phyloP scores from a whole-genome alignment of 2,329 filamentous ascomycete genomes.

The Fusarium temperatum region DNA sequence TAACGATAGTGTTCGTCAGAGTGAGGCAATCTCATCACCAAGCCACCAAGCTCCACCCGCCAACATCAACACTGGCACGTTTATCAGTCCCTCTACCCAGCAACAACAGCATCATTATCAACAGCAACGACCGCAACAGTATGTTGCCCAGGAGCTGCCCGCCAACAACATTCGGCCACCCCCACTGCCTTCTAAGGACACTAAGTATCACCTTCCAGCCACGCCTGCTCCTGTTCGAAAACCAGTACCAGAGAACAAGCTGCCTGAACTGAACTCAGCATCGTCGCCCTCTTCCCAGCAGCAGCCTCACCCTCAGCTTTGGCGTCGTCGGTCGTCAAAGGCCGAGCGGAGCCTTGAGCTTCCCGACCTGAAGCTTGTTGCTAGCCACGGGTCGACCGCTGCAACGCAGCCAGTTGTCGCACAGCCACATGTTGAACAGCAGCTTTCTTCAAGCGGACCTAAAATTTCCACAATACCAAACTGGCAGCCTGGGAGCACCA shows the following conservation, averaged over 20 bases:
- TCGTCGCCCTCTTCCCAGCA: conserved; percentile 39
- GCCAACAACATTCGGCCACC: conserved; percentile 24
- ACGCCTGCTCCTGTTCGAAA: conserved; percentile 29
- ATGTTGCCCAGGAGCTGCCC: conserved; percentile 32
- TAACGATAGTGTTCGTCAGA: conserved; percentile 31
- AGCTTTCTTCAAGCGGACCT: conserved; percentile 24
- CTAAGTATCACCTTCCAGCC: conserved; percentile 34
- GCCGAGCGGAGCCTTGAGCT: conserved; percentile 58
- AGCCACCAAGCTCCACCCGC: conserved; percentile 39
- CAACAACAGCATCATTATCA: conserved; percentile 29
- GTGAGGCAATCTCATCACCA: conserved; percentile 36
- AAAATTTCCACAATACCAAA: conserved; percentile 28
- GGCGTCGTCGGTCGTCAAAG: conserved; percentile 62
- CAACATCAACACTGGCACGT: conserved; percentile 32
- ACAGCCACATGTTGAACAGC: conserved; percentile 27
- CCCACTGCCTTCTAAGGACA: conserved; percentile 43
- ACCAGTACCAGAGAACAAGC: conserved; percentile 16
- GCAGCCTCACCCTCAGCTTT: conserved; percentile 50
- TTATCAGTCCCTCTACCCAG: conserved; percentile 32
- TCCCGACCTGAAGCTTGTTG: conserved; percentile 58
- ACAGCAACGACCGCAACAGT: conserved; percentile 29
- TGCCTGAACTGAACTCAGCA: conserved; percentile 28
- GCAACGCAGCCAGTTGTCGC: conserved; percentile 37
- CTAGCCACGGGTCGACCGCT: conserved; percentile 61
- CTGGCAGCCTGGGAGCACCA: conserved; percentile 23